These are phyloP conservation scores for Waltergamsia citrina DNA, from an alignment of 2,329 filamentous ascomycete species.

Conservation along the genomic window DNA sequence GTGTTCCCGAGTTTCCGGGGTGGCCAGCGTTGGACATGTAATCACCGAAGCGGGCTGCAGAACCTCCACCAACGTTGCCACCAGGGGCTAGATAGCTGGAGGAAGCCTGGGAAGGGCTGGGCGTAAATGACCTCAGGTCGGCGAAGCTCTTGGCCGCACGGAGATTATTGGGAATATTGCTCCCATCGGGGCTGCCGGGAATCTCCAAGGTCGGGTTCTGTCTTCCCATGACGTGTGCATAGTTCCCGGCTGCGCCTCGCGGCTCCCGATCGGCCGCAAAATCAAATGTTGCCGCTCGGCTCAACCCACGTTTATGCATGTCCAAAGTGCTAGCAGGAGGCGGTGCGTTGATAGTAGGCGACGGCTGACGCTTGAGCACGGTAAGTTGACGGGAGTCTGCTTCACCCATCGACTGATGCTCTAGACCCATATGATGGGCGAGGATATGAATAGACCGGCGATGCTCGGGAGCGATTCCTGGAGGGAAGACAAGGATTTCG, in stretches of 20 bases:
- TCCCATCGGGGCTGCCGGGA: constrained; percentile 64
- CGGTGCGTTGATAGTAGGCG: constrained; percentile 46
- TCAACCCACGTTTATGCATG: constrained; percentile 73
- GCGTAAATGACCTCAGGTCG: constrained; percentile 88
- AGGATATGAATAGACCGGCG: constrained; percentile 88
- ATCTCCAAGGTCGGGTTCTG: constrained; percentile 81
- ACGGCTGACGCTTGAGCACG: constrained; percentile 61
- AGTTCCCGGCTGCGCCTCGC: constrained; percentile 54
- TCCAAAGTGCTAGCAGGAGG: constrained; percentile 59
- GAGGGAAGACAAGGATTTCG: constrained; percentile 77
- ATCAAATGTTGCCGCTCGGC: constrained; percentile 93
- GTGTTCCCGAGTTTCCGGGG: constrained; percentile 22
- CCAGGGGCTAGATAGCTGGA: constrained; percentile 58
- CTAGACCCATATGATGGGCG: constrained; percentile 88
- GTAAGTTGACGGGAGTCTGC: constrained; percentile 85
- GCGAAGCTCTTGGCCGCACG: constrained; percentile 95
- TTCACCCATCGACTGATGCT: constrained; percentile 82
- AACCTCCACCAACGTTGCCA: constrained; percentile 37
- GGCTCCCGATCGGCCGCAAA: constrained; percentile 77
- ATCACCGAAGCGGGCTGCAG: constrained; percentile 32
- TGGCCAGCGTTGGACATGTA: constrained; percentile 27
- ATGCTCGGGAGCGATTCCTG: constrained; percentile 71
- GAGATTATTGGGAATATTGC: constrained; percentile 62
- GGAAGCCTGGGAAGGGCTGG: constrained; percentile 77
- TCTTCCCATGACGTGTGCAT: constrained; percentile 62